Evolutionary conservation across 164 flowering plant genomes (phyloP).

Genomic region (Cinnamomum chago): DNA sequence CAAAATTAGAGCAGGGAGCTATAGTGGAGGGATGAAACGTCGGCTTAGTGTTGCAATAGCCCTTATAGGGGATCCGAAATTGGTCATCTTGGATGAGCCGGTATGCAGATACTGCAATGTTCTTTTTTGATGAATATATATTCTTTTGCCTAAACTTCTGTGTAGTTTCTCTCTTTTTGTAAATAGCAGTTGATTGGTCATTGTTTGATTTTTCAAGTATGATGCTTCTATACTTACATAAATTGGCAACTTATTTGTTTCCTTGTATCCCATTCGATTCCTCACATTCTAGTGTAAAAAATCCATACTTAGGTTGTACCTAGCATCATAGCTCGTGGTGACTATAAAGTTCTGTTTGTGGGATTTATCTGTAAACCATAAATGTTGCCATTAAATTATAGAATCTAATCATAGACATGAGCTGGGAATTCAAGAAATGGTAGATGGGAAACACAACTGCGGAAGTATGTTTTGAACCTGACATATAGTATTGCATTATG

Average conservation of each 20-base stretch:
- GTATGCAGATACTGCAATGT: constrained; percentile 24
- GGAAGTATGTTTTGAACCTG: background rate
- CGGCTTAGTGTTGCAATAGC: constrained; percentile 81
- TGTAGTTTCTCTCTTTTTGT: background rate
- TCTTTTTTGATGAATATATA: background rate
- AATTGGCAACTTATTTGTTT: too few species aligned
- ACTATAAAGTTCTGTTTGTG: too few species aligned
- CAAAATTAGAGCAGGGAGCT: constrained; percentile 78
- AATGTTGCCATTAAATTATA: background rate
- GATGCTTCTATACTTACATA: background rate
- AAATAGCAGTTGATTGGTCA: background rate
- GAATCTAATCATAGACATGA: background rate
- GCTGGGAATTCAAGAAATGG: background rate
- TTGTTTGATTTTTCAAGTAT: background rate
- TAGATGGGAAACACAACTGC: background rate
- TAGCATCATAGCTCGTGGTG: too few species aligned
- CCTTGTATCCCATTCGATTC: too few species aligned
- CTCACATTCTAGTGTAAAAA: too few species aligned
- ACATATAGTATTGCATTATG: too few species aligned
- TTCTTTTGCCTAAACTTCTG: background rate
- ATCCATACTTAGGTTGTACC: too few species aligned
- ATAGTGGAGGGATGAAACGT: constrained; percentile 98
- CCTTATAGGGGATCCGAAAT: constrained; percentile 68
- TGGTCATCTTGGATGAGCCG: constrained; percentile 72
- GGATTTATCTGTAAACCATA: too few species aligned